Base-by-base conservation (phyloP, 2,329 filamentous ascomycete genomes). In the Ophiostoma novo-ulmi region DNA sequence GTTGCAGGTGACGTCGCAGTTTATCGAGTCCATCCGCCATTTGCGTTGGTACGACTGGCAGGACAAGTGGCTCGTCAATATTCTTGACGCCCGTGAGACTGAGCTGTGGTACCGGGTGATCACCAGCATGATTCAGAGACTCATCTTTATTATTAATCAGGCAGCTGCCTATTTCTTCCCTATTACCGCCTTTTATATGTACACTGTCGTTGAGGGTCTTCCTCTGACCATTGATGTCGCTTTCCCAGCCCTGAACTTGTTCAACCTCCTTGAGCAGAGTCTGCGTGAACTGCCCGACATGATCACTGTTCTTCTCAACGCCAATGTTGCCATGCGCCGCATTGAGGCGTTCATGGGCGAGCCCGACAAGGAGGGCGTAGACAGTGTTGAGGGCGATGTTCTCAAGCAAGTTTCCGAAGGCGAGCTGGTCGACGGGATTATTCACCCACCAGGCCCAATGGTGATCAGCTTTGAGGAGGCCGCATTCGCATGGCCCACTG, bases 341-440 rank as follows among this genome's bases (percentile, higher is more conserved):
- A 92, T 97, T 26, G 91, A 97, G 75, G 85, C 87, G 31, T 97
- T 96, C 80, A 96, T 97, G 92, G 81, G 83, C 0, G 93, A 97
- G 78, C 92, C 92, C 0, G 88, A 97, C 76, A 92, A 93, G 75
- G 85, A 87, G 39, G 83, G 85, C 38, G 78, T 78, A 3, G 80
- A 81, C 4, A 75, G 77, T 10, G 79, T 82, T 3, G 65, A 78
- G 0, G 74, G 74, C 1, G 76, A 75, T 13, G 67, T 72, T 36
- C 66, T 74, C 66, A 68, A 48, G 13, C 72, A 70, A 20, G 48
- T 44, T 1, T 14, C 22, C 36, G 65, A 72, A 11, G 71, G 41
- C 38, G 58, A 36, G 17, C 52, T 71, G 6, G 68, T 70, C 2
- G 70, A 71, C 36, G 70, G 67, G 7, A 58, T 70, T 6, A 64